phyloP scores from a whole-genome alignment of 2,329 filamentous ascomycete genomes.

The Podosphaera aphanis region DNA sequence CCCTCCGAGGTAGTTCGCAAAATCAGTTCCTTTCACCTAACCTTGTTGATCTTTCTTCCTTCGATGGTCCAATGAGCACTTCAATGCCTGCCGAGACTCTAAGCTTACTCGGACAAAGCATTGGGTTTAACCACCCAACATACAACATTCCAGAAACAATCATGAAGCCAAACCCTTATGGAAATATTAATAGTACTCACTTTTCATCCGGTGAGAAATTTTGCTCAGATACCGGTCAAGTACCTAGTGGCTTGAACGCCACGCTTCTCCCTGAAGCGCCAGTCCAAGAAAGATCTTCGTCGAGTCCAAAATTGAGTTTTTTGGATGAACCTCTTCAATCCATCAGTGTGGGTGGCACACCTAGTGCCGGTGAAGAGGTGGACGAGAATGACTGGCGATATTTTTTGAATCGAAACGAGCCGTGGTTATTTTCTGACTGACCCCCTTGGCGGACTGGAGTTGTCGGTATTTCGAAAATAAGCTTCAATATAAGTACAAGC shows the following conservation, averaged over 20 bases:
- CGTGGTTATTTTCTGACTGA: background rate
- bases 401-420: background rate
- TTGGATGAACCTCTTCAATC: background rate
- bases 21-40: background rate
- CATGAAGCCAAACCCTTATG: slow-evolving; percentile 5
- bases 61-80: slow-evolving; percentile 18
- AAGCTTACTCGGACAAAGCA: slow-evolving; percentile 24
- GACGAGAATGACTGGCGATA: slow-evolving; percentile 1
- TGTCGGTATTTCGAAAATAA: too few species aligned
- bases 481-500: too few species aligned
- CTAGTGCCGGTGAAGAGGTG: background rate
- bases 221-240: slow-evolving; percentile 1
- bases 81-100: slow-evolving; percentile 28
- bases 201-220: slow-evolving; percentile 1
- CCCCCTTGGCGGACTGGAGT: too few species aligned
- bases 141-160: slow-evolving; percentile 23
- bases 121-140: slow-evolving; percentile 22
- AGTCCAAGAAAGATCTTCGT: background rate
- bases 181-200: slow-evolving; percentile 4
- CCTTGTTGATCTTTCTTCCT: background rate
- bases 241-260: slow-evolving; percentile 6
- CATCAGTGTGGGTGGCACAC: background rate
- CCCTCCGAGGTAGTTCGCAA: background rate
- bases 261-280: slow-evolving; percentile 6
- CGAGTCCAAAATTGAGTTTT: background rate